Base-by-base conservation (phyloP, 495 filamentous ascomycete genomes). In the Elaphomyces granulatus region DNA sequence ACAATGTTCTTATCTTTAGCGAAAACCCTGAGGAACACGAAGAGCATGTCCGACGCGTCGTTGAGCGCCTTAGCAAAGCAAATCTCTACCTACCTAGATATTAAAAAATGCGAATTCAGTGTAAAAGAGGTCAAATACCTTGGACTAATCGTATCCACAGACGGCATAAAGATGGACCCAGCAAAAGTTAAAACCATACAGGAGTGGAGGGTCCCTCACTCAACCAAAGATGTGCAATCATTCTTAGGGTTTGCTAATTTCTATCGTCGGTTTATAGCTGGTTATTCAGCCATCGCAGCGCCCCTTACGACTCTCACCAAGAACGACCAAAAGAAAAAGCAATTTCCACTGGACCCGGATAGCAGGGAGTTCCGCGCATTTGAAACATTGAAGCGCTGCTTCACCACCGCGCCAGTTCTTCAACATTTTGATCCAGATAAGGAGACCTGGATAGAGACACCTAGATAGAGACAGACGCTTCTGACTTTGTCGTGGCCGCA, bases 1-100 rank as follows among this genome's bases (percentile, higher is more conserved):
- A 66, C 31, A 43, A 66, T 26, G 52, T 63, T 30, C 34, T 65
- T 0, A 53, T 66, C 20, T 62, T 47, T 39, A 41, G 38, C 18
- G 21, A 56, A 34, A 58, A 20, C 38, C 46, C 17, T 47, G 56
- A 12, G n/a, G 42, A 52, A 14, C 45, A 53, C 31, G 28, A 28
- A 10, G 8, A 46, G 1, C 45, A 59, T 38, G 44, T 59, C 1
- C 8, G 14, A 1, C 37, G 40, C 19, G 40, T 53, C n/a, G 36
- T 59, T 6, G 8, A 38, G 31, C 20, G 21, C 10, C 38, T 59
- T 6, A 3, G 20, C 8, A 32, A 48, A 0, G 31, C 40, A 14
- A 41, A 40, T 4, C 19, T 58, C 1, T 32, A 47, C 9, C 1
- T 32, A 47, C 9, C 32, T 44, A 2, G 40, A 50, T 10, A 9